Conservation (phyloP, 208 protist species). For the Wallacemonas sp. region DNA sequence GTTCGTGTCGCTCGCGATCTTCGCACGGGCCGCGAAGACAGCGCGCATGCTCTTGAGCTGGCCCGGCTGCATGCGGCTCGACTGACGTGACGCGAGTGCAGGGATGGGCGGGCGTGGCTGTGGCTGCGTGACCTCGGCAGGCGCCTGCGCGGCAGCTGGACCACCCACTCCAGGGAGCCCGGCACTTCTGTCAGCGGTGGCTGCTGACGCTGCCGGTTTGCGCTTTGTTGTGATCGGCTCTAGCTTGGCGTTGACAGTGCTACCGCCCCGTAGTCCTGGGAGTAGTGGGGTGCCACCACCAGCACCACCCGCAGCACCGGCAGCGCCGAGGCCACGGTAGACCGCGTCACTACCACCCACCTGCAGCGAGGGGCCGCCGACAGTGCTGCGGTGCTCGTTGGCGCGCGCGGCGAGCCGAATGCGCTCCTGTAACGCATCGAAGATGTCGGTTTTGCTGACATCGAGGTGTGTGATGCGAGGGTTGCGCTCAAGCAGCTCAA, state of each 20-base stretch:
- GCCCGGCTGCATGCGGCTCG: constrained; percentile 31
- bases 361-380: constrained; percentile 28
- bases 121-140: constrained; percentile 10
- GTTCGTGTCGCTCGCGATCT: constrained; percentile 53
- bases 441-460: constrained; percentile 77
- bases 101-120: constrained; percentile 53
- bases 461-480: constrained; percentile 68
- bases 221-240: not conserved
- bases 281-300: no score
- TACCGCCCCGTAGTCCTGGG: not conserved
- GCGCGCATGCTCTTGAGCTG: constrained; percentile 57
- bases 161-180: not conserved
- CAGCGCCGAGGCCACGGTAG: no score
- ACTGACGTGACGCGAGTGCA: constrained; percentile 47
- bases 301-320: no score
- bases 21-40: constrained; percentile 69
- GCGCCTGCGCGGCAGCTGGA: not conserved
- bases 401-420: constrained; percentile 47
- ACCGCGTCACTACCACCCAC: no score
- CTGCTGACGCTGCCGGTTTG: not conserved
- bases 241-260: constrained; percentile 1
- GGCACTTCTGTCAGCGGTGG: not conserved
- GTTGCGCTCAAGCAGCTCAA: constrained; percentile 76
- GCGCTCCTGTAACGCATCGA: constrained; percentile 64
- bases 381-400: constrained; percentile 28